Percentiles rank a stretch among this genome's conserved stretches.
Evolutionary conservation across 208 protist species (phyloP).

Genomic region (Crithidia brevicula): DNA sequence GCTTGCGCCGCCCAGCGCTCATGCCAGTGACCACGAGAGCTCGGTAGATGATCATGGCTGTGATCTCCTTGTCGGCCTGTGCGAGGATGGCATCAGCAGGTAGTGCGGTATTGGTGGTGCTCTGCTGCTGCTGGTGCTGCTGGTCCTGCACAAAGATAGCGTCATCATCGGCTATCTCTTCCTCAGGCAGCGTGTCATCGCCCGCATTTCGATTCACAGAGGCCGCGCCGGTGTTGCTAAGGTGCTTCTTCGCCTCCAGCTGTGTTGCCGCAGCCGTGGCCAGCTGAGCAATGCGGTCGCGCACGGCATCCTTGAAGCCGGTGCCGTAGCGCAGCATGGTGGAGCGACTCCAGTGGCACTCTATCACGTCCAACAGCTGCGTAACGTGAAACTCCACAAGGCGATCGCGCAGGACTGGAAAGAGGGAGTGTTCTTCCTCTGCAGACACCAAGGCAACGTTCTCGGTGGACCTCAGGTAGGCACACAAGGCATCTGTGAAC

Average conservation of each 20-base stretch:
- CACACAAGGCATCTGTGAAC: constrained; percentile 38
- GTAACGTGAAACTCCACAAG: constrained; percentile 49
- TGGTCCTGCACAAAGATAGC: constrained; percentile 22
- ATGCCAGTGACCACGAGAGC: constrained; percentile 76
- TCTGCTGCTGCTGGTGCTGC: constrained; percentile 7
- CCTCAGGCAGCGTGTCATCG: background rate
- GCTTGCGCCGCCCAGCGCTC: constrained; percentile 67
- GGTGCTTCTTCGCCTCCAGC: constrained; percentile 13
- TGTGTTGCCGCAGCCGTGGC: constrained; percentile 39
- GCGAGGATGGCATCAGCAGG: constrained; percentile 45
- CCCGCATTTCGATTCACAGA: background rate
- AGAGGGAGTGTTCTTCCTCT: constrained; percentile 70
- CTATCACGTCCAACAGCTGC: constrained; percentile 71
- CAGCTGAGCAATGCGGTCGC: constrained; percentile 71
- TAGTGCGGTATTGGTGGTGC: background rate
- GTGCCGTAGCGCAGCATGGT: constrained; percentile 77
- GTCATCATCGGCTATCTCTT: constrained; percentile 7
- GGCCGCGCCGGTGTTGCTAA: background rate
- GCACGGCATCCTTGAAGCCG: constrained; percentile 55
- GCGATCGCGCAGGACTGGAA: constrained; percentile 67
- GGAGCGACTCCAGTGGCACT: constrained; percentile 64
- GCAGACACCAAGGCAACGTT: constrained; percentile 58
- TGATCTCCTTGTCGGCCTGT: constrained; percentile 48
- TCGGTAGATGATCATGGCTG: constrained; percentile 43
- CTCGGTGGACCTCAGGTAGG: constrained; percentile 59